Evolutionary conservation across 257 asterid genomes (phyloP).

Genomic region (Thymus quinquecostatus): DNA sequence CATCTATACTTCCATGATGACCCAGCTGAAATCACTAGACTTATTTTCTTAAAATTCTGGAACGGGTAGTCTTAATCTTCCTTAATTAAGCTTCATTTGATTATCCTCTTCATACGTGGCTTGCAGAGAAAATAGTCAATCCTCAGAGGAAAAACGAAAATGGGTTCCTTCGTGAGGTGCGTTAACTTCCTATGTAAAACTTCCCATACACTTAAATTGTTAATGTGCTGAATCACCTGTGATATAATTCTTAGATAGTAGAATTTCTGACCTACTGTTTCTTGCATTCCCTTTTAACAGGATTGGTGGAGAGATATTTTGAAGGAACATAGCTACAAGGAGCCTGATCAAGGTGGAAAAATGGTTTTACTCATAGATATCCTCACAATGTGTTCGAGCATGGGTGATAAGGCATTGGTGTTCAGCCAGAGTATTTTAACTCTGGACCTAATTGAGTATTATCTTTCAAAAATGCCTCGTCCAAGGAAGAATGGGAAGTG

Average conservation of each 20-base stretch:
- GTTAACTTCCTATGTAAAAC: constrained; percentile 24
- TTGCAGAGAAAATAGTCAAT: constrained; percentile 69
- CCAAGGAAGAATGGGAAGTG: constrained; percentile 70
- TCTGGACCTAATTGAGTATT: constrained; percentile 81
- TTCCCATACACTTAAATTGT: constrained; percentile 23
- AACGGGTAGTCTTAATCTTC: neutral
- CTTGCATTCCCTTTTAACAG: constrained; percentile 44
- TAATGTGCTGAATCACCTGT: constrained; percentile 8
- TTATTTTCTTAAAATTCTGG: constrained; percentile 9
- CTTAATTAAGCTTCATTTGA: constrained; percentile 22
- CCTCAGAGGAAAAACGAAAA: constrained; percentile 58
- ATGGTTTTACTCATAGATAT: constrained; percentile 93
- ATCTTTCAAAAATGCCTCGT: constrained; percentile 80
- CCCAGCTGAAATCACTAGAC: neutral
- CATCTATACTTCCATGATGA: constrained; percentile 12
- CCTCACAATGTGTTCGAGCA: constrained; percentile 74
- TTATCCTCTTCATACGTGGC: constrained; percentile 20
- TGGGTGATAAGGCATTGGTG: constrained; percentile 92
- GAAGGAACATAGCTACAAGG: constrained; percentile 62
- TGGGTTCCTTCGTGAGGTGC: constrained; percentile 79
- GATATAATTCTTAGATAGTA: neutral
- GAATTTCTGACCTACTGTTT: constrained; percentile 25
- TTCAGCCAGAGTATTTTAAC: constrained; percentile 93
- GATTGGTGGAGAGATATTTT: constrained; percentile 98
- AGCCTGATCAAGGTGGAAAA: constrained; percentile 84